These are phyloP conservation scores for Tetradesmus obliquus DNA, from an alignment of 139 green algal genomes.

Conservation along the genomic window DNA sequence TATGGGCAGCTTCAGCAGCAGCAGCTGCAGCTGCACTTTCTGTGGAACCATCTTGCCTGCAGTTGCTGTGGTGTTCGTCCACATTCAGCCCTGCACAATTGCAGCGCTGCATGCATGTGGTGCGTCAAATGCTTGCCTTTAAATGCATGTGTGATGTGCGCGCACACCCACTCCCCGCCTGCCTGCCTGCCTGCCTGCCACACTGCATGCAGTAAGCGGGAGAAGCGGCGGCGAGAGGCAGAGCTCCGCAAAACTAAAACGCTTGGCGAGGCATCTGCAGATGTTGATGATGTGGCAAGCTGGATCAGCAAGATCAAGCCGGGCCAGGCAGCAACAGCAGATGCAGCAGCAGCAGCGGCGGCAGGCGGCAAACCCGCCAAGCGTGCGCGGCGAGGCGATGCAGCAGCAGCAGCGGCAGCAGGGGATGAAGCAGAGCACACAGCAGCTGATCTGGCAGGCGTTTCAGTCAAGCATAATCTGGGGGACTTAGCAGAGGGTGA, in stretches of 20 bases:
- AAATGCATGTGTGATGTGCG: no score
- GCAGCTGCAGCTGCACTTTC: background rate
- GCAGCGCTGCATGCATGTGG: no score
- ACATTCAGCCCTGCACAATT: no score
- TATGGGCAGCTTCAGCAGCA: background rate
- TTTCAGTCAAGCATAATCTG: slow-evolving; percentile 21
- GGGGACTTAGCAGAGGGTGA: slow-evolving; percentile 79
- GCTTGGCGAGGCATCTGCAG: slow-evolving; percentile 69
- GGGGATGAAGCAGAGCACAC: slow-evolving; percentile 20
- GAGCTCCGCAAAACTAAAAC: slow-evolving; percentile 54
- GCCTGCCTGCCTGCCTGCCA: background rate
- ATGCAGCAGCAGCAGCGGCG: slow-evolving; percentile 45
- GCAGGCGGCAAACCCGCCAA: slow-evolving; percentile 20
- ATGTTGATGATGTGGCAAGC: slow-evolving; percentile 75
- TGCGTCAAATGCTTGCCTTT: background rate
- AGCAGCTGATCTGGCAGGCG: slow-evolving; percentile 24
- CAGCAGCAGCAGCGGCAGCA: slow-evolving; percentile 20
- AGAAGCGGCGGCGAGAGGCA: slow-evolving; percentile 55
- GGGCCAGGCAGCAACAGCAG: background rate
- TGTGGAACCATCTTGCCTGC: background rate
- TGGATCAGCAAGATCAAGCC: slow-evolving; percentile 76
- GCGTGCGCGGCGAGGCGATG: slow-evolving; percentile 12
- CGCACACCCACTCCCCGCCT: background rate
- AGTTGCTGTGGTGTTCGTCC: background rate
- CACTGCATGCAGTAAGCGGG: slow-evolving; percentile 50